Evolutionary conservation across 2,329 filamentous ascomycete genomes (phyloP).

Genomic region (Fusarium abutilonis): DNA sequence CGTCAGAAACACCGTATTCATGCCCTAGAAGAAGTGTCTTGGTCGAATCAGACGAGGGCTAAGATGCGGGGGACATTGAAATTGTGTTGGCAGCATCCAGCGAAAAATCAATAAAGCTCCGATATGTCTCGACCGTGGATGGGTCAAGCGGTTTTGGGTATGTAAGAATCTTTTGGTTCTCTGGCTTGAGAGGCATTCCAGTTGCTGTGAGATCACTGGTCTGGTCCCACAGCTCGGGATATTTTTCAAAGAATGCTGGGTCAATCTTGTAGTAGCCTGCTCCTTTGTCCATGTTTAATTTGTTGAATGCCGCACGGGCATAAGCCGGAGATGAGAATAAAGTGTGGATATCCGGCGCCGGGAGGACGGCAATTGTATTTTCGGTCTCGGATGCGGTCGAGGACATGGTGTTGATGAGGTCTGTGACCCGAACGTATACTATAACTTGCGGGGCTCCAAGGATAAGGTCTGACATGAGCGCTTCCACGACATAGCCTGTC

Average conservation of each 20-base stretch:
- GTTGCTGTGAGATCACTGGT: slow-evolving; percentile 41
- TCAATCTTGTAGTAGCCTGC: slow-evolving; percentile 49
- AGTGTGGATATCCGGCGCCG: slow-evolving; percentile 38
- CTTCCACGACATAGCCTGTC: slow-evolving; percentile 47
- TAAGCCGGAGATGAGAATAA: slow-evolving; percentile 41
- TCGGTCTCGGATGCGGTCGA: background rate
- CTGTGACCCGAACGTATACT: slow-evolving; percentile 46
- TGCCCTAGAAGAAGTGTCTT: background rate
- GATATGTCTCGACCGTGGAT: slow-evolving; percentile 46
- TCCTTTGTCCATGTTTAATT: slow-evolving; percentile 48
- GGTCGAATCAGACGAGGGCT: slow-evolving; percentile 1
- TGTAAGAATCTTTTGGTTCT: slow-evolving; percentile 45
- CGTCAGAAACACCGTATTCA: background rate
- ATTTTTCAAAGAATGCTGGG: slow-evolving; percentile 47
- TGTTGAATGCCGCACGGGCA: slow-evolving; percentile 43
- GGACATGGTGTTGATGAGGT: slow-evolving; percentile 46
- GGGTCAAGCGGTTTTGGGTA: slow-evolving; percentile 46
- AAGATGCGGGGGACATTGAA: slow-evolving; percentile 2
- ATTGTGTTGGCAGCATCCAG: slow-evolving; percentile 43
- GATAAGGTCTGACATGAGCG: slow-evolving; percentile 45
- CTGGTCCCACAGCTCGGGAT: slow-evolving; percentile 47
- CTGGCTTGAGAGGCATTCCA: slow-evolving; percentile 46
- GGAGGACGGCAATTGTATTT: slow-evolving; percentile 23
- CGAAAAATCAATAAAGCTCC: slow-evolving; percentile 49
- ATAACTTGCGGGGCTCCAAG: slow-evolving; percentile 40